Conservation (phyloP, 2,329 filamentous ascomycete genomes). For the Drechslera avenae region DNA sequence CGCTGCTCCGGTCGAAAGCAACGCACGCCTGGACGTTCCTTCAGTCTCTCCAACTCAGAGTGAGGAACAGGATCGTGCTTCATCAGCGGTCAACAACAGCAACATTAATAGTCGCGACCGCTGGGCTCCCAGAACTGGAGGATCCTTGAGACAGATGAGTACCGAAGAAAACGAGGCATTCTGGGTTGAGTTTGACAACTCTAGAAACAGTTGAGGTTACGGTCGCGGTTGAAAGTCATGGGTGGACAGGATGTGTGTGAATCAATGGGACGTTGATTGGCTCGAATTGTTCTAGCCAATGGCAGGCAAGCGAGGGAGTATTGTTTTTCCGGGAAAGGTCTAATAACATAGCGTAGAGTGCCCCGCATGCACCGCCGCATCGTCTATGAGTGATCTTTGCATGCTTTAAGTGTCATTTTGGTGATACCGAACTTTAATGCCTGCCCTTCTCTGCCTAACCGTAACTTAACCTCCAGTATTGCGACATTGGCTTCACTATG, state of each 20-base stretch:
- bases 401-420: background rate
- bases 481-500: background rate
- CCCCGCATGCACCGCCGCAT: constrained; percentile 2
- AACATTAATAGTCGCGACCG: too few species aligned
- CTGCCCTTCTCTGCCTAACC: background rate
- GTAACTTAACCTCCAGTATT: background rate
- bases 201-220: background rate
- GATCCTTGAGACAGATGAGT: too few species aligned
- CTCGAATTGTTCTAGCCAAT: background rate
- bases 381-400: background rate
- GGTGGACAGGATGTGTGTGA: background rate
- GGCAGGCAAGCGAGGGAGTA: background rate
- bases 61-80: too few species aligned
- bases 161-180: too few species aligned
- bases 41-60: too few species aligned
- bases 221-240: background rate
- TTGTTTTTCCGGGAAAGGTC: background rate
- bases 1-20: too few species aligned
- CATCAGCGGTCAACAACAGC: too few species aligned
- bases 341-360: background rate
- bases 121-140: too few species aligned
- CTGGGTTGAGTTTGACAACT: background rate
- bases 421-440: background rate
- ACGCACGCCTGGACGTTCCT: too few species aligned
- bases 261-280: background rate